Base-by-base conservation (phyloP, 202 grass and related monocot genomes). In the Schoenoplectus tabernaemontani region DNA sequence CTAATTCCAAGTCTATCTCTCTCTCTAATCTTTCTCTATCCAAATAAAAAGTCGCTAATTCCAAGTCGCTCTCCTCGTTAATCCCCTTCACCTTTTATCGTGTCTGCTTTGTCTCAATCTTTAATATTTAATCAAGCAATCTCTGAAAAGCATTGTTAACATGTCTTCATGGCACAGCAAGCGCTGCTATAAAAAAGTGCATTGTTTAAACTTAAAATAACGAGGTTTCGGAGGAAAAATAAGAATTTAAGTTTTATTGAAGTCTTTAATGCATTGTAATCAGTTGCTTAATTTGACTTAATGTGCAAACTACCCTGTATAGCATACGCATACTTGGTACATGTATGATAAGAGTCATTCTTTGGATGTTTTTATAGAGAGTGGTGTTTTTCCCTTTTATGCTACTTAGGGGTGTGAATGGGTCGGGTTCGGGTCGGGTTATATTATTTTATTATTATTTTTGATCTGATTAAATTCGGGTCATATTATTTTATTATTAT, bases 1-100 rank as follows among this genome's bases (percentile, higher is more conserved):
- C 80, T 82, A 82, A 82, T 59, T 73, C 80, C 64, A 82, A 82
- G 53, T 72, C 44, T 51, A 3, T 57, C n/a, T 81, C 39, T 71
- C 41, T 47, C 22, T 15, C 66, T 71, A 71, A 71, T 44, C 68
- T 59, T 73, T 83, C 33, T 33, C 57, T 75, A n/a, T 83, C 65
- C 34, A 48, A 57, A 72, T 83, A 59, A 60, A 57, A 48, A 61
- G 81, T 34, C 39, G 51, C 37, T 58, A 74, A 47, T 61, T 70
- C 26, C 50, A 48, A 48, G 67, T 33, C n/a, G n/a, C 65, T 69
- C 22, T 83, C 65, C 34, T 59, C 65, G 30, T 80, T 80, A 62
- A 64, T 79, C 77, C 22, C 57, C 77, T 80, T 63, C 59, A 50
- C 23, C 39, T 80, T 80, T 80, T 48, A 43, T 65, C 59, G 24